Evolutionary conservation across 2,329 filamentous ascomycete genomes (phyloP), one percentile per base, ranked within the genome.

Genomic region (Aspergillus aculeatinus): DNA sequence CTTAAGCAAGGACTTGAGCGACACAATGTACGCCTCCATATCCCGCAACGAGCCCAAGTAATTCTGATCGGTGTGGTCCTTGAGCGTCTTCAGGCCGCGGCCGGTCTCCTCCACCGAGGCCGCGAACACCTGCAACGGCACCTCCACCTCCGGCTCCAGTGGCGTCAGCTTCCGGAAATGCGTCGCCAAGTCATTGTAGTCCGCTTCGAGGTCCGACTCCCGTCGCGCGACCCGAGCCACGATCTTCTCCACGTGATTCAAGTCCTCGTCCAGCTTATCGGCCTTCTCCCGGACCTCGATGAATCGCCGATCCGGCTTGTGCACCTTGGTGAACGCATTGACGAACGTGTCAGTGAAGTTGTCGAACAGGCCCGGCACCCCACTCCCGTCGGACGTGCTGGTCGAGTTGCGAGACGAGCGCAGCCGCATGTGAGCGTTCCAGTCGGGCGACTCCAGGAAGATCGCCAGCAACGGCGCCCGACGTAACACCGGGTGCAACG

Each of bases 331-430:
- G 72, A 99, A 99, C 44, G 92, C 94, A 73, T 98, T 98, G 76
- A 99, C 90, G 73, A 98, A 96, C 39, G 90, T 96, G 75, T 99
- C 95, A 47, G 95, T 92, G 72, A 98, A 92, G 69, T 91, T 93
- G 73, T 99, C 95, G 68, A 99, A 95, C 48, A 98, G 91, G 44
- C 92, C 83, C 27, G 82, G 82, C 70, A 73, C 73, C 6, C 78
- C 77, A 42, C 71, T 74, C 9, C 76, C 74, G 6, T 77, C 74
- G 14, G 76, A 74, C 12, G 77, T 74, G 54, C 74, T 77, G 19
- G 76, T 82, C 62, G 87, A 85, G 29, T 82, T 85, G 51, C 94
- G 85, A 55, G 85, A 83, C 11, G 89, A 85, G 51, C 92, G 87
- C 66, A 87, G 86, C 69, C 88, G 88, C 93, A 99, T 97, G 51